Base-by-base conservation (phyloP, 805 yeast species). In the Priceomyces melissophilus region DNA sequence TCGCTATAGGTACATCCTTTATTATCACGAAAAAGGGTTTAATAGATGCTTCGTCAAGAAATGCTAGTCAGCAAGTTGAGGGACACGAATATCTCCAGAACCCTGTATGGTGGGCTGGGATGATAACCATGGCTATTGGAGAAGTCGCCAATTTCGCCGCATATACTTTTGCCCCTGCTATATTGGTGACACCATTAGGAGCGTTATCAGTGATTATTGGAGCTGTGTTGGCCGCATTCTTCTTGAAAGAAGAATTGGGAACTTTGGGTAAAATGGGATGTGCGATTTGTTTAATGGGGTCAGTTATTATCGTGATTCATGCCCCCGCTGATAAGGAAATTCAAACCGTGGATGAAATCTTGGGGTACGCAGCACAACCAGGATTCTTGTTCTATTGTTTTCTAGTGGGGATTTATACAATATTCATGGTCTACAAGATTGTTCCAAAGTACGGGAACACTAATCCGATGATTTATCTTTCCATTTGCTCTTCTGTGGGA, bases 51-150 rank as follows among this genome's bases (percentile, higher is more conserved):
- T 73, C 84, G 11, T 69, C 73, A 43, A 67, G 73, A 32, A 80
- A 79, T 42, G 87, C 87, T 2, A 70, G 75, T 28, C 40, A 38
- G 16, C 61, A 53, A 41, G 87, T 83, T 23, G 85, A 85, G 44
- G 88, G 89, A n/a, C 80, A 73, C 56, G 81, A 84, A 53, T 88
- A 88, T 57, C 67, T 88, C 47, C 80, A 76, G 49, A 87, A 85
- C 59, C 96, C 96, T 10, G 77, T 87, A 30, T 88, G 96, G 96
- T 86, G 95, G 87, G 86, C 91, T 0, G 96, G 96, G 10, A 89
- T 89, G 75, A 55, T 81, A 25, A 81, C 95, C 36, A 82, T 88
- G 96, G 95, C 93, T 2, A 65, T 88, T 15, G 96, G 96, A 4
- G 96, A 88, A 58, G 65, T 88, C 31, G 96, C 96, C 43, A 88